Percentiles rank a stretch among this genome's conserved stretches.
Evolutionary conservation across 169 alveolate species (phyloP).

Genomic region (Plasmodium malariae): DNA sequence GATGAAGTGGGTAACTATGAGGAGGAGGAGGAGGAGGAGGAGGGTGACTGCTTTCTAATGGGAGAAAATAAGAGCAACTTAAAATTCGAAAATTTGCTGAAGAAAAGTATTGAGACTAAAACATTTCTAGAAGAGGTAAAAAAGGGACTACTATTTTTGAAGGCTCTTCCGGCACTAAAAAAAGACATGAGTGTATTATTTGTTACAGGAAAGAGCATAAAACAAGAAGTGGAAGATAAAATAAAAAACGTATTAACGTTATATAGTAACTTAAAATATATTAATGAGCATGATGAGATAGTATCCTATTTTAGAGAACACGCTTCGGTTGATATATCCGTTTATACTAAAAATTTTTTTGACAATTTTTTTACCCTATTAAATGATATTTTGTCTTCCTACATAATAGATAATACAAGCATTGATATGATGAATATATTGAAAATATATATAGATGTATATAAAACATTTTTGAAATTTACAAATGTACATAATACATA

Average conservation of each 20-base stretch:
- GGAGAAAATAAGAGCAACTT: background rate
- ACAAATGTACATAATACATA: background rate
- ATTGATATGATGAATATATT: background rate
- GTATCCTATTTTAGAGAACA: conserved; percentile 25
- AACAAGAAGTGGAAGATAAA: conserved; percentile 35
- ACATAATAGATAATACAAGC: background rate
- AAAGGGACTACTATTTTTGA: conserved; percentile 26
- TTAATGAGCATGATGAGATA: conserved; percentile 61
- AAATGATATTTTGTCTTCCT: conserved; percentile 23
- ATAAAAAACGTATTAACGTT: conserved; percentile 12
- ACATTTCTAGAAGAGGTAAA: conserved; percentile 30
- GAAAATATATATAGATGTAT: background rate
- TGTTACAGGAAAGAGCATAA: background rate
- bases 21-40: background rate
- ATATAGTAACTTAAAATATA: conserved; percentile 36
- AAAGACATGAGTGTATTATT: conserved; percentile 47
- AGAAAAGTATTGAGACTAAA: conserved; percentile 54
- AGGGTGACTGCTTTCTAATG: background rate
- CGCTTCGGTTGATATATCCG: background rate
- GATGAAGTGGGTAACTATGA: background rate
- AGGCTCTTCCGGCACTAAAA: conserved; percentile 14
- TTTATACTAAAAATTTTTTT: conserved; percentile 47
- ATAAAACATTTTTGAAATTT: conserved; percentile 12
- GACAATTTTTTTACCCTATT: conserved; percentile 26
- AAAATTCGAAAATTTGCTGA: conserved; percentile 9